Conservation (phyloP, 2,329 filamentous ascomycete species). For the Beauveria asiatica region DNA sequence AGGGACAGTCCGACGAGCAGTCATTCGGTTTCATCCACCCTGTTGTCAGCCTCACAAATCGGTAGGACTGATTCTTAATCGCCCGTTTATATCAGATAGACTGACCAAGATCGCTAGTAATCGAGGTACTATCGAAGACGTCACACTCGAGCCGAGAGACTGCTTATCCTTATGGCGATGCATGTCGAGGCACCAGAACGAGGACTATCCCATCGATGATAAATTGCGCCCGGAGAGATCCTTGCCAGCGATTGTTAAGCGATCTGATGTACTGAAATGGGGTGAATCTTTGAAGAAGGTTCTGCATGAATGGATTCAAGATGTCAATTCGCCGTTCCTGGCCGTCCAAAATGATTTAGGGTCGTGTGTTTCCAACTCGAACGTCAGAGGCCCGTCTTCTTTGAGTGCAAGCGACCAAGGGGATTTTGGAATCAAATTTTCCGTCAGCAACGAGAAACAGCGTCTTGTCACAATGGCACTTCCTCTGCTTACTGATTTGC, state of each 20-base stretch:
- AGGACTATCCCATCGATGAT: constrained; percentile 39
- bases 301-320: constrained; percentile 52
- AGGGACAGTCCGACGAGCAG: constrained; percentile 30
- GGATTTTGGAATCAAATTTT: background rate
- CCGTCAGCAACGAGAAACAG: background rate
- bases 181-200: constrained; percentile 50
- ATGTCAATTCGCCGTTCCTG: constrained; percentile 34
- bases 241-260: constrained; percentile 48
- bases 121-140: constrained; percentile 57
- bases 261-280: constrained; percentile 59
- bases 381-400: background rate
- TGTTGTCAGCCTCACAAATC: constrained; percentile 52
- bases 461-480: constrained; percentile 23
- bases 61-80: constrained; percentile 22
- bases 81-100: background rate
- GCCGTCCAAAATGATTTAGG: constrained; percentile 37
- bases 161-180: constrained; percentile 57
- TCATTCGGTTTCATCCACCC: constrained; percentile 58
- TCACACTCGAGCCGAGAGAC: constrained; percentile 62
- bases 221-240: constrained; percentile 40
- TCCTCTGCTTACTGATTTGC: constrained; percentile 50
- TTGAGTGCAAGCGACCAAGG: background rate
- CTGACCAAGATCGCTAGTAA: constrained; percentile 25
- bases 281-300: constrained; percentile 50
- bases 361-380: background rate